These are phyloP conservation scores for Microcos paniculata DNA, from an alignment of 345 rosid species.

Conservation along the genomic window DNA sequence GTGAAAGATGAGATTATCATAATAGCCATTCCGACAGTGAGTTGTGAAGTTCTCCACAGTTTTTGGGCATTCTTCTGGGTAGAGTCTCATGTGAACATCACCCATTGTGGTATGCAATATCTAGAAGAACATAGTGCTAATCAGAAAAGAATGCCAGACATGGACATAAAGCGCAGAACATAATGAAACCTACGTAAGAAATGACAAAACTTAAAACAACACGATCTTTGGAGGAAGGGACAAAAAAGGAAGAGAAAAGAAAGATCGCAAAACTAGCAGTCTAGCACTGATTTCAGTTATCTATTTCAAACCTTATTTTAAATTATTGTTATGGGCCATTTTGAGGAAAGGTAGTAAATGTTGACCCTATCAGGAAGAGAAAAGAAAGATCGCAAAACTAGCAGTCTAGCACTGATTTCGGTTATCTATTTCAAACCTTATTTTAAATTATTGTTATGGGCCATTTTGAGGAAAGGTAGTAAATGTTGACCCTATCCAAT, in stretches of 20 bases:
- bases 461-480: not conserved
- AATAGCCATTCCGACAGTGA: conserved; percentile 93
- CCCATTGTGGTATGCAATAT: conserved; percentile 94
- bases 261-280: not conserved
- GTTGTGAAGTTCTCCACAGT: conserved; percentile 98
- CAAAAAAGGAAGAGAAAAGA: too few species aligned
- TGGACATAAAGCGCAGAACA: not conserved
- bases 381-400: too few species aligned
- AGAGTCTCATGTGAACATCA: conserved; percentile 81
- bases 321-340: not conserved
- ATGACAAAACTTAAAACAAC: not conserved
- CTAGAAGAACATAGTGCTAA: conserved; percentile 35
- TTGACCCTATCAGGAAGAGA: not conserved
- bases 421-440: not conserved
- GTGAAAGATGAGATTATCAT: conserved; percentile 93
- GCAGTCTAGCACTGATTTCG: not conserved
- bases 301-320: not conserved
- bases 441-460: not conserved
- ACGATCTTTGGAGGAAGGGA: not conserved
- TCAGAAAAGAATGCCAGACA: not conserved
- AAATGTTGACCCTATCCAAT: not conserved
- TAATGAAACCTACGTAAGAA: not conserved
- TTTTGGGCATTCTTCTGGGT: conserved; percentile 99
- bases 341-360: not conserved
- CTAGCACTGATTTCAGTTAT: not conserved